Base-by-base conservation (phyloP, 2,329 filamentous ascomycete genomes). In the Triangularia verruculosa region DNA sequence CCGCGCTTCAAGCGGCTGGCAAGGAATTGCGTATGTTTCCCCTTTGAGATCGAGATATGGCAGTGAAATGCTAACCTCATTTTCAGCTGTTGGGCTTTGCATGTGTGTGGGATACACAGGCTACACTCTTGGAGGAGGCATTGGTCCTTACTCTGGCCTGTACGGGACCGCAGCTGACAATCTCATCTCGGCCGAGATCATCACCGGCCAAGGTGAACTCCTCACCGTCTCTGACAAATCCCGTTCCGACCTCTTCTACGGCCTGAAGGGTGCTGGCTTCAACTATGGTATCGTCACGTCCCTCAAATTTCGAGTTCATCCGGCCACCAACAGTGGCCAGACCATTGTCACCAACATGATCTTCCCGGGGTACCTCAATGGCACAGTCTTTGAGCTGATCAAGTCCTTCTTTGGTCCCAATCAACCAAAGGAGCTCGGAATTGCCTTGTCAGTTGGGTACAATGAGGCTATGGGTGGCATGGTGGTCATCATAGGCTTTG, bases 201-300 rank as follows among this genome's bases (percentile, higher is more conserved):
- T 64, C 11, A 64, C 63, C 4, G 62, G 52, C 25, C 59, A 22
- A 7, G 65, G 65, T 13, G 34, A 56, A 5, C 25, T 58, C 70
- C 64, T 77, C 70, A 58, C 76, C 71, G 70, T 70, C 74, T 81
- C 58, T 1, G 68, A 77, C 1, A 69, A 72, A 62, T 68, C 70
- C 20, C 71, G 76, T 15, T 72, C 76, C 0, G 82, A 84, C 47
- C 76, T 86, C 6, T 86, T 78, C 71, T 87, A 83, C 83, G 83
- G 75, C 0, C 76, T 86, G 64, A 75, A 77, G 53, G 84, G 84
- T 4, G 83, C 83, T 1, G 84, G 83, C 1, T 80, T 84, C 61
- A 86, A 86, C 71, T 86, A 86, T 63, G 84, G 83, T 25, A 78
- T 86, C 58, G 79, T 85, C 9, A 83, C 80, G 1, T 34, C 28